Evolutionary conservation across 1,284 basidiomycete genomes (phyloP), one percentile per base, ranked within the genome.

Genomic region (Fomes fomentarius): DNA sequence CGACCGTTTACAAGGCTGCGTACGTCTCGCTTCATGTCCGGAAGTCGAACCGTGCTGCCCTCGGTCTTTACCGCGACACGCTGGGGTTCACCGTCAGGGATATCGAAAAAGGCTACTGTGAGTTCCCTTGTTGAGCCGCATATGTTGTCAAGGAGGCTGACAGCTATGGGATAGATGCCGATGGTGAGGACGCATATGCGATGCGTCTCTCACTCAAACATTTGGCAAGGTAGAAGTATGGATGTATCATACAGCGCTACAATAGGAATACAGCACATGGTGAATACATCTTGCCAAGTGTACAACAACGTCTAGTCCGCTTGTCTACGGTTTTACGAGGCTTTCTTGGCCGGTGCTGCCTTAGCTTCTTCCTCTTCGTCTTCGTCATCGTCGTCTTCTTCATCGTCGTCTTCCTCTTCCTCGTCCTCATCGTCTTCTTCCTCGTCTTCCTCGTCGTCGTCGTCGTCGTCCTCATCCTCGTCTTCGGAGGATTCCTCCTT

Each of bases 141-240:
- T n/a, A 35, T 14, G 12, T 9, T 3, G 33, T 43, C 28, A 46
- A 45, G 4, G 56, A 48, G 30, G 39, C 7, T 30, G 26, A 22
- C n/a, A 11, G 15, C 10, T 14, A 12, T 19, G 11, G 22, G 4
- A 12, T 61, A 94, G 93, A 96, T 74, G 93, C 92, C 4, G 94
- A 96, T 66, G 93, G 93, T 9, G 94, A 96, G 73, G 93, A 96
- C 63, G 94, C 94, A 31, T 94, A 92, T 66, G 87, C 91, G 2
- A 96, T 96, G 94, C 82, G 85, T 35, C 79, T 92, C 44, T 77
- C 77, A 4, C 73, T 91, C 54, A 79, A 82, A 59, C 60, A 71
- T 35, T 54, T 66, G 10, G 61, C 65, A 21, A 54, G 65, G 58
- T 69, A 58, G 45, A 54, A 12, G 11, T 31, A 33, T 39, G n/a